phyloP scores from a whole-genome alignment of 768 basidiomycete genomes.

The Xerocomellus chrysenteron region DNA sequence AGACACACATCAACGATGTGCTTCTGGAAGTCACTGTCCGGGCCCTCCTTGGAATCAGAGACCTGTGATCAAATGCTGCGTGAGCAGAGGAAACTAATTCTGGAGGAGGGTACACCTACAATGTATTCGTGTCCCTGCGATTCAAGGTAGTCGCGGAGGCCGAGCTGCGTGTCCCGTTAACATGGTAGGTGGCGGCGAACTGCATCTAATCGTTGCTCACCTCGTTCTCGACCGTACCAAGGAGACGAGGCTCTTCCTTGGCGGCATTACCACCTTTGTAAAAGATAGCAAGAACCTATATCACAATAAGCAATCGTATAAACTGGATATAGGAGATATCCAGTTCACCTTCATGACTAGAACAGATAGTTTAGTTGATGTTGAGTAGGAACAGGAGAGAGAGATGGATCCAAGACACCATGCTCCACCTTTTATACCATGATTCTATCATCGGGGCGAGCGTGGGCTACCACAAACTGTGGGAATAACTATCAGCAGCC shows the following conservation, averaged over 20 bases:
- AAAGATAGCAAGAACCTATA: conserved; percentile 69
- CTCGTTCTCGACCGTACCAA: conserved; percentile 81
- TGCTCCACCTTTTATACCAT: conserved; percentile 15
- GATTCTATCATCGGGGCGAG: not conserved
- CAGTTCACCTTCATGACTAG: conserved; percentile 44
- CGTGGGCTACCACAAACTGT: not conserved
- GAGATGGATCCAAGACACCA: not conserved
- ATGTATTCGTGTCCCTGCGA: conserved; percentile 74
- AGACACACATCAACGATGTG: conserved; percentile 70
- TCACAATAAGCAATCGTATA: not conserved
- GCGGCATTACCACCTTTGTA: conserved; percentile 70
- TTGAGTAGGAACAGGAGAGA: conserved; percentile 9
- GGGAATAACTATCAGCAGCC: not conserved
- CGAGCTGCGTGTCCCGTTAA: conserved; percentile 50
- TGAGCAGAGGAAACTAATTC: not conserved
- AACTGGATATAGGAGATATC: not conserved
- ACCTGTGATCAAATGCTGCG: conserved; percentile 43
- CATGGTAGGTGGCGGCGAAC: not conserved
- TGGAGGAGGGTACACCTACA: conserved; percentile 37
- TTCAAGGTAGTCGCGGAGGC: conserved; percentile 66
- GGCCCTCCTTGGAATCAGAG: conserved; percentile 80
- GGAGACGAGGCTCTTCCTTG: conserved; percentile 65
- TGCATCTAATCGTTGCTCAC: conserved; percentile 32
- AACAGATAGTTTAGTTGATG: not conserved
- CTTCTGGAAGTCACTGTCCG: conserved; percentile 79